Conservation (phyloP, 345 rosid genomes). For the Clarkia xantiana region DNA sequence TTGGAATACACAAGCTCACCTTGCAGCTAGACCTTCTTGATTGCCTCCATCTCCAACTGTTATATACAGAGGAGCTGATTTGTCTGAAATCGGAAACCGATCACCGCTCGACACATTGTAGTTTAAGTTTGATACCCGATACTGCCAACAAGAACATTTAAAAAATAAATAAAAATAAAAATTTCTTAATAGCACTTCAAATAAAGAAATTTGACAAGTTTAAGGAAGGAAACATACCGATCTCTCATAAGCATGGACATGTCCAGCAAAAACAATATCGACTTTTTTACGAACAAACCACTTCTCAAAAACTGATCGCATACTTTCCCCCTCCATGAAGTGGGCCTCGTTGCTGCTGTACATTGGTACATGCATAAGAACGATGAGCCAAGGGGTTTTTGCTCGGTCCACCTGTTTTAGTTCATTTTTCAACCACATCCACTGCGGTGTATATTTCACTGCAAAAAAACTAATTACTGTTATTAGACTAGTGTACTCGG, state of each 20-base stretch:
- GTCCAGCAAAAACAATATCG: constrained; percentile 78
- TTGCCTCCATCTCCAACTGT: constrained; percentile 94
- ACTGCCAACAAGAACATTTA: constrained; percentile 21
- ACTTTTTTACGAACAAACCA: constrained; percentile 60
- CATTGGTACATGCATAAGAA: constrained; percentile 69
- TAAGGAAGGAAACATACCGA: constrained; percentile 32
- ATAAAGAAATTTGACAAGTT: neutral
- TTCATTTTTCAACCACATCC: constrained; percentile 56
- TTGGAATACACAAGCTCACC: too few species aligned
- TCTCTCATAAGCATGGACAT: constrained; percentile 96
- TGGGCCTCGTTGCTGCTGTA: constrained; percentile 72
- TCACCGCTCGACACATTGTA: constrained; percentile 55
- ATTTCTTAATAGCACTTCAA: too few species aligned
- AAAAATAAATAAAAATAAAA: too few species aligned
- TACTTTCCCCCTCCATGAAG: constrained; percentile 88
- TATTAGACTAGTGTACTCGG: too few species aligned
- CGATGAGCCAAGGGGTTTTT: constrained; percentile 88
- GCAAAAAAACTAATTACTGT: constrained; percentile 2
- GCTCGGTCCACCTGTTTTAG: constrained; percentile 61
- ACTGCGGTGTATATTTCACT: constrained; percentile 85
- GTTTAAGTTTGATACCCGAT: constrained; percentile 59
- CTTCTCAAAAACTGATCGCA: constrained; percentile 61
- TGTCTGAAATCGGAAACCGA: constrained; percentile 40
- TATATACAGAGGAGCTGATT: constrained; percentile 64
- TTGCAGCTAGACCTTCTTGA: constrained; percentile 68